These are phyloP conservation scores for Theileria parva DNA, from an alignment of 169 alveolate species.

Conservation along the genomic window DNA sequence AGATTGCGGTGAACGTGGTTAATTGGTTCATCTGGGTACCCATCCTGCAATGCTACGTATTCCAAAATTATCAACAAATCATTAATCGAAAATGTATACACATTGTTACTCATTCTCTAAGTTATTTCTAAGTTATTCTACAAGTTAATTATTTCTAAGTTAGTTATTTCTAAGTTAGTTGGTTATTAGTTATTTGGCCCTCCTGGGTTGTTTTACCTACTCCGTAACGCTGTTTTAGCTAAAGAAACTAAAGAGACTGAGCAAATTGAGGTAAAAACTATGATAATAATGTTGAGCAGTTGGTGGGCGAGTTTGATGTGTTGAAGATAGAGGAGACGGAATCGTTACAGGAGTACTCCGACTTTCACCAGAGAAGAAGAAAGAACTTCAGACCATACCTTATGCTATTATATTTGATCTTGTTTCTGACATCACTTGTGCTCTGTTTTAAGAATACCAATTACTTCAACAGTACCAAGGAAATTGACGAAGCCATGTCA, in stretches of 20 bases:
- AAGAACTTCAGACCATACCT: not conserved
- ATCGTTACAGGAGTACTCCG: not conserved
- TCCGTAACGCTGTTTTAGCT: no score
- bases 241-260: no score
- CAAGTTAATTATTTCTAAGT: no score
- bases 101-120: no score
- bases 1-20: constrained; percentile 17
- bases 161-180: no score
- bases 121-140: no score
- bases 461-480: not conserved
- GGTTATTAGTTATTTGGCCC: no score
- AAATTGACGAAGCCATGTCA: not conserved
- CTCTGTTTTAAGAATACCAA: not conserved
- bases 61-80: constrained; percentile 8
- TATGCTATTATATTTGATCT: not conserved
- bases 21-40: constrained; percentile 60
- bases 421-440: not conserved
- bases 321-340: not conserved
- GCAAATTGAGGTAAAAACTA: no score
- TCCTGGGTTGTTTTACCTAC: no score
- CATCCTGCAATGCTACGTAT: constrained; percentile 24
- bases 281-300: not conserved
- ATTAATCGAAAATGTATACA: not conserved
- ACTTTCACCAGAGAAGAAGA: not conserved
- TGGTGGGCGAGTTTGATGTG: not conserved